A percentile compares a stretch with the other conserved stretches of the same genome.
Evolutionary conservation across 2,329 filamentous ascomycete species (phyloP).

Genomic region (Fusarium falciforme): DNA sequence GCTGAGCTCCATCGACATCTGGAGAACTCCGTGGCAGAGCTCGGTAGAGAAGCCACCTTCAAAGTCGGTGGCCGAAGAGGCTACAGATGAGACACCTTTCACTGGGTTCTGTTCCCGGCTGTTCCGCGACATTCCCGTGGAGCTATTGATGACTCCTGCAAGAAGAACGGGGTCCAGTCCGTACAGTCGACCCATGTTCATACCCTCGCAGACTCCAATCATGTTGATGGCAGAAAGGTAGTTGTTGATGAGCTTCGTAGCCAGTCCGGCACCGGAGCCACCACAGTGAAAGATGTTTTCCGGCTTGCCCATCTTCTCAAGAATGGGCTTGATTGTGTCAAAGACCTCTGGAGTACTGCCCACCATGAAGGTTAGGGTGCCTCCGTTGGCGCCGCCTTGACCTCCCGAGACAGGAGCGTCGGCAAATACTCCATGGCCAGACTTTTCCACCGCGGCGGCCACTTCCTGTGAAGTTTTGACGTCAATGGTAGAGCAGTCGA

Average conservation of each 20-base stretch:
- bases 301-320: constrained; percentile 1
- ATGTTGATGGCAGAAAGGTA: constrained; percentile 28
- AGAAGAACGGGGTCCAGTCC: constrained; percentile 15
- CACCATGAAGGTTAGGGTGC: constrained; percentile 31
- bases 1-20: constrained; percentile 14
- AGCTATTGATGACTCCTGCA: constrained; percentile 23
- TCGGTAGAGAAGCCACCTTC: constrained; percentile 28
- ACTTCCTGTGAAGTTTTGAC: constrained; percentile 1
- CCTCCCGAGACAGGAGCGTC: constrained; percentile 32
- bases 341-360: constrained; percentile 1
- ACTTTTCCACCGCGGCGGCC: not conserved
- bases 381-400: constrained; percentile 11
- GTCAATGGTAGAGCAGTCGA: constrained; percentile 20
- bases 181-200: constrained; percentile 23
- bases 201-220: constrained; percentile 28
- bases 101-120: constrained; percentile 27
- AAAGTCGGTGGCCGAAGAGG: constrained; percentile 20
- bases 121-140: constrained; percentile 26
- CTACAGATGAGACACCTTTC: constrained; percentile 11
- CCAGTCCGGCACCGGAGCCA: constrained; percentile 17
- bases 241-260: constrained; percentile 32
- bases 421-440: constrained; percentile 7
- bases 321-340: not conserved
- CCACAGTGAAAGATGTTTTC: constrained; percentile 28
- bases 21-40: constrained; percentile 20